Base-by-base conservation (phyloP, 345 rosid genomes). In the Populus euphratica region DNA sequence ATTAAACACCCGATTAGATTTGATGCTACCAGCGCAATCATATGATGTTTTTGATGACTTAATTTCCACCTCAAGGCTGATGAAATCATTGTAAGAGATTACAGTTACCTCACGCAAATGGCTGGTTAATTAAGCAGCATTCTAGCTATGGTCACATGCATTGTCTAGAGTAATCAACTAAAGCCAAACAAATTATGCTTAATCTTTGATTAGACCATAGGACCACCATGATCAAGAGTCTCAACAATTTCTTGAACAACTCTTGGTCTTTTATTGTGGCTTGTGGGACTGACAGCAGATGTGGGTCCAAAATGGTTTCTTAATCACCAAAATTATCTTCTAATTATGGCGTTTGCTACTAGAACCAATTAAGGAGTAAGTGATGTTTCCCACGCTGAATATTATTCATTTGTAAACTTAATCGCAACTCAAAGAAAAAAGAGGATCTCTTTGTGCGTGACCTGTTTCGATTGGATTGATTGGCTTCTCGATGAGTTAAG, bases 281-380 rank as follows among this genome's bases (percentile, higher is more conserved):
- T 39, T 23, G 70, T 64, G 25, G 25, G 27, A 31, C 14, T 8
- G 33, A 18, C 59, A 31, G 16, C 38, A 18, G 11, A 63, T 50
- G 52, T 21, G 63, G 75, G 78, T 13, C 70, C 76, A 56, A 18
- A 11, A 31, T 4, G 5, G 11, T 11, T 31, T 72, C 23, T 56
- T 70, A 80, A 80, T 70, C 75, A 49, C 67, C 29, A 80, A 6
- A 74, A 83, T 74, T 77, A 77, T 83, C 81, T 80, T 14, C 23
- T 71, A 80, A 77, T 77, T 63, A 83, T 83, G 78, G 56, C 73
- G 18, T 56, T 43, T 65, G 74, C 21, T 49, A 78, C 77, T 76
- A 76, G 54, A 76, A 79, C 82, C 82, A 79, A 82, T 72, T 68
- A 49, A 71, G 73, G 29, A 25, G 78, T 69, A 9, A 33, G 80